phyloP scores from a whole-genome alignment of 1,139 yeast species.

The Martiniozyma asiatica region DNA sequence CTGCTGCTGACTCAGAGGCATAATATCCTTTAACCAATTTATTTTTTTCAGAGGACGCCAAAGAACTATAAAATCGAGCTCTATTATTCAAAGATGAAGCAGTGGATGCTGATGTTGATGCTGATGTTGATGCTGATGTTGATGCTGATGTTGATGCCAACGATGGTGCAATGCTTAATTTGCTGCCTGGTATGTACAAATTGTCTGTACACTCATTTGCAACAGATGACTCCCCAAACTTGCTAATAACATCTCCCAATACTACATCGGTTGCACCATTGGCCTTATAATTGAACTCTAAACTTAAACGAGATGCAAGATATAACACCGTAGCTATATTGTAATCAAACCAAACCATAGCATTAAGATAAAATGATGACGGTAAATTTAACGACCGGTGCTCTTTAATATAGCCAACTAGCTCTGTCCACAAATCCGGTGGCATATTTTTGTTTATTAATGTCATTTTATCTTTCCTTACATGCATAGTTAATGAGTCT shows the following conservation, averaged over 20 bases:
- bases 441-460: background rate
- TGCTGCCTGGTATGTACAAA: no score
- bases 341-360: slow-evolving; percentile 30
- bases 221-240: no score
- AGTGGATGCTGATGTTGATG: no score
- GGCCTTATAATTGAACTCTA: slow-evolving; percentile 1
- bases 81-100: background rate
- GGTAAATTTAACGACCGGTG: slow-evolving; percentile 22
- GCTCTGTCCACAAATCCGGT: slow-evolving; percentile 9
- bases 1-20: background rate
- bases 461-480: background rate
- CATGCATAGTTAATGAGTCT: background rate
- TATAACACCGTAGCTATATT: slow-evolving; percentile 18
- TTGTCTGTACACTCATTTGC: no score
- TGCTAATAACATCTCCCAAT: no score
- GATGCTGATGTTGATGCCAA: no score
- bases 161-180: no score
- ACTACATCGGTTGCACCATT: no score
- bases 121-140: no score
- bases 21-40: slow-evolving; percentile 3
- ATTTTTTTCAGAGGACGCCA: slow-evolving; percentile 1
- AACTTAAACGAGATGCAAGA: slow-evolving; percentile 8
- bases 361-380: slow-evolving; percentile 26
- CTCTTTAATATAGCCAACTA: slow-evolving; percentile 8
- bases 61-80: no score